Conservation (phyloP, 306 rosid genomes). For the Prunus armeniaca region DNA sequence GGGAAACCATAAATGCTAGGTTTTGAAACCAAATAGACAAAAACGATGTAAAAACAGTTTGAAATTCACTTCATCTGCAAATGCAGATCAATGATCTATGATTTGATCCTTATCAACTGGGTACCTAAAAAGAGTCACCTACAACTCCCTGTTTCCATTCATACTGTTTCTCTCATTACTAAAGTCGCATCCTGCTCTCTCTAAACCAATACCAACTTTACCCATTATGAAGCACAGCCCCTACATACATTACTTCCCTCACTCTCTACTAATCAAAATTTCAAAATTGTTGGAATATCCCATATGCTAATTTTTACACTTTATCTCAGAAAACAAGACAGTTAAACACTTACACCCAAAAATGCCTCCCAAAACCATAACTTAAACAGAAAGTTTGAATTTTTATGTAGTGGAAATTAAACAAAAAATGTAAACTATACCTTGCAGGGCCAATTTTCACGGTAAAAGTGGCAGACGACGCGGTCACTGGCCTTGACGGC, state of each 20-base stretch:
- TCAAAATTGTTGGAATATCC: not conserved
- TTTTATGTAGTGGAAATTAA: not conserved
- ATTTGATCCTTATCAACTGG: not conserved
- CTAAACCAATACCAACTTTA: not conserved
- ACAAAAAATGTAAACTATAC: slow-evolving; percentile 19
- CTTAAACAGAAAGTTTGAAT: not conserved
- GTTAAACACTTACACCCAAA: not conserved
- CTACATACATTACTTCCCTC: not conserved
- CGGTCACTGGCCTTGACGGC: slow-evolving; percentile 96
- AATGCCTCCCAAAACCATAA: not conserved
- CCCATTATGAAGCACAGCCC: not conserved
- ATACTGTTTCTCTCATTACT: no score
- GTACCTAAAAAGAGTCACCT: not conserved
- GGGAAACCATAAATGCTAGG: not conserved
- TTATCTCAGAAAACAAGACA: not conserved
- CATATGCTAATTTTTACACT: not conserved
- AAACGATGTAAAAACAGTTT: not conserved
- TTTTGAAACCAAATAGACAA: not conserved
- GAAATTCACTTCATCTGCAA: not conserved
- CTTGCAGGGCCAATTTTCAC: slow-evolving; percentile 99
- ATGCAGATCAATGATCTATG: not conserved
- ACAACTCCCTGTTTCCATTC: no score
- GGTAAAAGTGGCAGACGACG: slow-evolving; percentile 95
- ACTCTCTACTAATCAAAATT: not conserved
- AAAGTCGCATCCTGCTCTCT: not conserved